A percentile compares a stretch with the other conserved stretches of the same genome.
phyloP scores from a whole-genome alignment of 345 rosid species.

The Pseudoturritis turrita region DNA sequence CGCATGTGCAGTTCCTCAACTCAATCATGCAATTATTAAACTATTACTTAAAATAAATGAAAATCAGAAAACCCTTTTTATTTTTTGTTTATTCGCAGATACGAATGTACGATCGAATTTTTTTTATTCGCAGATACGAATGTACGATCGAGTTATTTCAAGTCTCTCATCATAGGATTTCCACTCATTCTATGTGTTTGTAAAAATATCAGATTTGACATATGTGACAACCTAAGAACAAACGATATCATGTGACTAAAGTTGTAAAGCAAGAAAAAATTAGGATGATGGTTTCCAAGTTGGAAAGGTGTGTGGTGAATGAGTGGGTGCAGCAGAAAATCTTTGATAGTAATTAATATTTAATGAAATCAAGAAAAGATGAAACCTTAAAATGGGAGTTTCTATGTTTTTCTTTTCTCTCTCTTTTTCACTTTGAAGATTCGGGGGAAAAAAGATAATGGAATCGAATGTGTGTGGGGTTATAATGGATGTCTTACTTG shows the following conservation, averaged over 20 bases:
- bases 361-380: neutral
- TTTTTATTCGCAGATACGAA: neutral
- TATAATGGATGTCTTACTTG: constrained; percentile 28
- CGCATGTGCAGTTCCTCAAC: constrained; percentile 21
- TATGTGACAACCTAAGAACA: constrained; percentile 5
- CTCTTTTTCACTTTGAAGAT: neutral
- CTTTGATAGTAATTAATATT: neutral
- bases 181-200: neutral
- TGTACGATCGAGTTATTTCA: neutral
- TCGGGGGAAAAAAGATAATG: neutral
- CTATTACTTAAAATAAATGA: neutral
- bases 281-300: neutral
- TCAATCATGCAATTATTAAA: constrained; percentile 22
- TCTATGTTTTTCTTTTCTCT: neutral
- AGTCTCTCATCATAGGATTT: neutral
- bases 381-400: neutral
- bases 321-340: neutral
- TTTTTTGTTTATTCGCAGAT: neutral
- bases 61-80: neutral
- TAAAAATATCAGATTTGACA: neutral
- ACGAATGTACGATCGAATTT: neutral
- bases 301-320: neutral
- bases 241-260: neutral
- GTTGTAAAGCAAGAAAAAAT: neutral
- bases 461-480: neutral